Evolutionary conservation across 78 protist species (phyloP), one percentile per base, ranked within the genome.

Genomic region (Dictyostelium firmibasis): DNA sequence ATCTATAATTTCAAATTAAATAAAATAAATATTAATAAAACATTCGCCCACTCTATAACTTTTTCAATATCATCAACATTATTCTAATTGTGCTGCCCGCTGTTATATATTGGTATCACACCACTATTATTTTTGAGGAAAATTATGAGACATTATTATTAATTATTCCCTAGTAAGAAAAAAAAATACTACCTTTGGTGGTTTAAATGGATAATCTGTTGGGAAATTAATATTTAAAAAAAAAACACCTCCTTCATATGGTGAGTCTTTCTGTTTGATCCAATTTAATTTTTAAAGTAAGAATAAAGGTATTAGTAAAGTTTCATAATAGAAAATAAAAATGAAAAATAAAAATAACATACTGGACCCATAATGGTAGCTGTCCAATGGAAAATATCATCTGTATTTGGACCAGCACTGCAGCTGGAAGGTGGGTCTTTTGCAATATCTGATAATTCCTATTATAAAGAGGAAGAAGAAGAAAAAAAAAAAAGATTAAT

Each of bases 171-270:
- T n/a, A n/a, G n/a, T n/a, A n/a, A n/a, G n/a, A n/a, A n/a, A n/a
- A 67, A 67, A 14, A 9, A n/a, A 9, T 70, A 70, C 53, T 78
- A 98, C 97, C 96, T 95, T 97, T 23, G 99, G 99, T 33, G 99
- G 98, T 96, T 98, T 99, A 98, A 98, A 98, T 13, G 99, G 99
- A 83, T 99, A 99, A 88, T 98, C 99, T 11, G 97, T 81, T 23
- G 99, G 99, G 93, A 99, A 98, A 88, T 87, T 91, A 77, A 98
- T 98, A 94, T 95, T 85, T 93, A 97, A 87, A 91, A 91, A 95
- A 91, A 96, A 96, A 74, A 96, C 82, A 14, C 99, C 99, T 11
- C 98, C 98, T n/a, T 88, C 97, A 84, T 98, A 99, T 18, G 99
- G 99, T 62, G 97, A 96, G 57, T 95, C 98, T 62, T 93, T 87